Evolutionary conservation across 371 early-diverging fungal genomes (phyloP), one percentile per base, ranked within the genome.

Genomic region (Encephalitozoon romaleae): DNA sequence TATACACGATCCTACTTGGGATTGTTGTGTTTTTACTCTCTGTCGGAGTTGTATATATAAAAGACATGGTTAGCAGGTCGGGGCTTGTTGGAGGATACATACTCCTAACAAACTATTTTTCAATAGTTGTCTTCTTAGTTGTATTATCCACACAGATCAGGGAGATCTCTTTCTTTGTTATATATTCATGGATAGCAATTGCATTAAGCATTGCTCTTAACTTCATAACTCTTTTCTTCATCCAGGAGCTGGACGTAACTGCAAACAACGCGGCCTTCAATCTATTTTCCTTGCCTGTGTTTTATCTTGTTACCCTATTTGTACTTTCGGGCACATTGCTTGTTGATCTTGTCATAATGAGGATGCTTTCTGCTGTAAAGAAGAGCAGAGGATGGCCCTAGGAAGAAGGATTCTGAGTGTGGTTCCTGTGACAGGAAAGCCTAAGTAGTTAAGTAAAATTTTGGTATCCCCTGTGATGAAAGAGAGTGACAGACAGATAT

Each of bases 111-210:
- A 78, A 73, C 68, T 43, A 70, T 9, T 69, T 75, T 26, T 73
- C 77, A 6, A 21, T 79, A 9, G 38, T 82, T 28, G 80, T 82
- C 1, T 79, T 82, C 66, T 64, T 28, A 32, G 54, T 78, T 21
- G 78, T 82, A 18, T 41, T 82, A 15, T 18, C 78, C 9, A 49
- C 73, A 26, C 82, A 82, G 66, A 66, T 78, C n/a, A 66, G 78
- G 34, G 11, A 38, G 6, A 78, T 79, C 25, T 52, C 71, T 15
- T 82, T 52, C 54, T 63, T 53, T 43, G 55, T 63, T 8, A 11
- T 69, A 1, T 82, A 53, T 49, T 53, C 75, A 5, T 72, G 72
- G 34, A 9, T 75, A 41, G 72, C 74, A 15, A 75, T 82, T 23
- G 41, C 67, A 43, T 12, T 77, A 2, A 76, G 74, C 41, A 32